Conservation (phyloP, 106 monocot genomes). For the Amphibolis antarctica region DNA sequence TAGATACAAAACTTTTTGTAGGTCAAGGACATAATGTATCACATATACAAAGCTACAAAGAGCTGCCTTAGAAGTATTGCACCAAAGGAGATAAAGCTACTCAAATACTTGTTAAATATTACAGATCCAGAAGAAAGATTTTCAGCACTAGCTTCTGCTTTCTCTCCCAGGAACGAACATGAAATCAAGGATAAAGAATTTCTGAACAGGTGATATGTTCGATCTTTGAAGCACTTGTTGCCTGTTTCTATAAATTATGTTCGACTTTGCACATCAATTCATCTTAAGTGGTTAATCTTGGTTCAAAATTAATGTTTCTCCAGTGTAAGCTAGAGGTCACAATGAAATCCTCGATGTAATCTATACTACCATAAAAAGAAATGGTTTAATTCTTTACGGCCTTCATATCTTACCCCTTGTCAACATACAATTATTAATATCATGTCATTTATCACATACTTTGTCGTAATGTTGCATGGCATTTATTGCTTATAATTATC, state of each 20-base stretch:
- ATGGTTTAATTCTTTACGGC: no score
- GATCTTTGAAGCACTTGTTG: neutral
- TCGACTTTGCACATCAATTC: neutral
- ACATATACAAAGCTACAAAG: constrained; percentile 64
- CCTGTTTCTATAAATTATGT: neutral
- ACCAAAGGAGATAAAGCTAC: constrained; percentile 79
- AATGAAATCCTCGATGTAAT: no score
- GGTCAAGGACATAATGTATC: constrained; percentile 93
- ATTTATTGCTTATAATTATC: no score
- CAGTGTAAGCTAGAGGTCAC: no score
- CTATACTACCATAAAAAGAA: no score
- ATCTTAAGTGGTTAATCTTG: no score
- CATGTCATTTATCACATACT: no score
- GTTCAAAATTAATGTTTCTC: no score
- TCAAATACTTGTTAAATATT: constrained; percentile 83
- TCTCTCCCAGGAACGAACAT: constrained; percentile 69
- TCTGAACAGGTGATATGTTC: constrained; percentile 50
- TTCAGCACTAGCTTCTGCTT: constrained; percentile 71
- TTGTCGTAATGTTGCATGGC: no score
- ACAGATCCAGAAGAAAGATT: constrained; percentile 86
- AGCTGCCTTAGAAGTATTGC: constrained; percentile 64
- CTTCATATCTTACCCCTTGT: no score
- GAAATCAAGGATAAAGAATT: constrained; percentile 44
- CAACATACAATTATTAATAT: no score
- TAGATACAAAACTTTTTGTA: constrained; percentile 13